Evolutionary conservation across 208 protist genomes (phyloP).

Genomic region (Trypanosomatidae sp.): DNA sequence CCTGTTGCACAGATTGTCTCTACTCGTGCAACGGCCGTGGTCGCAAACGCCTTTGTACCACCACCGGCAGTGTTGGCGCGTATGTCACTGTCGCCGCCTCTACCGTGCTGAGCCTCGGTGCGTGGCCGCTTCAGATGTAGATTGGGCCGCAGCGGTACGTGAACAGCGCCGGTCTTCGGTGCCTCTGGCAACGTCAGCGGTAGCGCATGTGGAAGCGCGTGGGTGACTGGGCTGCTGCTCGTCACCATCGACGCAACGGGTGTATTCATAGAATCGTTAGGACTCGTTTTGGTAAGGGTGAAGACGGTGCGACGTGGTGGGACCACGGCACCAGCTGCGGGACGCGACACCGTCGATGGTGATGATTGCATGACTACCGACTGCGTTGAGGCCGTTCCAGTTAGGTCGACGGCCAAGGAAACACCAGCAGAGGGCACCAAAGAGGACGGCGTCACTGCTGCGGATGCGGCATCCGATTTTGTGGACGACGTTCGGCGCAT

Average conservation of each 20-base stretch:
- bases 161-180: slow-evolving; percentile 4
- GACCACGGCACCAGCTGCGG: background rate
- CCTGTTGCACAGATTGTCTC: background rate
- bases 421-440: background rate
- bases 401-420: slow-evolving; percentile 15
- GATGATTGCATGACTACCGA: background rate
- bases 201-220: too few relatives aligned
- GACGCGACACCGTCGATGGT: background rate
- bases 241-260: background rate
- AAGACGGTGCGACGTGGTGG: slow-evolving; percentile 34
- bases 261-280: background rate
- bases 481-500: slow-evolving; percentile 10
- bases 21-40: background rate
- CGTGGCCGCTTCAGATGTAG: slow-evolving; percentile 30
- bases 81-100: background rate
- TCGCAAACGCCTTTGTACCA: background rate
- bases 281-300: slow-evolving; percentile 13
- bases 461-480: background rate
- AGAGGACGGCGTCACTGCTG: background rate
- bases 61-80: background rate
- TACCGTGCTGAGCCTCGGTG: background rate
- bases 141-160: slow-evolving; percentile 16
- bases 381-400: background rate
- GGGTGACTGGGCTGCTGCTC: background rate
- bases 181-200: background rate